A percentile compares a stretch with the other conserved stretches of the same genome.
phyloP scores from a whole-genome alignment of 2,329 filamentous ascomycete genomes.

The Sporothrix mexicana region DNA sequence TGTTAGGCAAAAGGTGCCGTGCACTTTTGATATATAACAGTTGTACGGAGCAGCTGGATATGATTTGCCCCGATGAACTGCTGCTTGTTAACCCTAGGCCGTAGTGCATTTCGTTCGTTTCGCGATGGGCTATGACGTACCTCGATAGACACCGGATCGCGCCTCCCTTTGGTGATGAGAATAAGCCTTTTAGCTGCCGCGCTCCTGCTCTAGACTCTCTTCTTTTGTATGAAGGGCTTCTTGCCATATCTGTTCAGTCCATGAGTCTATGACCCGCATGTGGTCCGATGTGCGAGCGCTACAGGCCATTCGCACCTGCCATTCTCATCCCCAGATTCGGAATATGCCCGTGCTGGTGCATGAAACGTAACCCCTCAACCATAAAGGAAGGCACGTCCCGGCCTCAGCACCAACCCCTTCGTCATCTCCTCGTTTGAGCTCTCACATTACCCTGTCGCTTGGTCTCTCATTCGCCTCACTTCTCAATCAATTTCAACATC shows the following conservation, averaged over 20 bases:
- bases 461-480: not conserved
- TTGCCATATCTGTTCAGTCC: not conserved
- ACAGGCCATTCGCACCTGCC: not conserved
- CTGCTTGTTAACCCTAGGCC: too few species aligned
- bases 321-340: not conserved
- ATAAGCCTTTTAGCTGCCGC: too few species aligned
- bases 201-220: not conserved
- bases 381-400: not conserved
- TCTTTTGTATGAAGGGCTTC: not conserved
- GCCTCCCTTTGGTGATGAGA: not conserved
- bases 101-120: not conserved
- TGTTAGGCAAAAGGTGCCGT: not conserved
- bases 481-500: not conserved
- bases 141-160: not conserved
- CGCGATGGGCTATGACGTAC: slow-evolving; percentile 22
- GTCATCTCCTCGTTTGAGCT: slow-evolving; percentile 1
- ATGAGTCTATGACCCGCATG: too few species aligned
- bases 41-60: too few species aligned
- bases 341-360: slow-evolving; percentile 25
- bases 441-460: not conserved
- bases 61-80: too few species aligned
- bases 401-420: not conserved
- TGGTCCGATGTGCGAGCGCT: not conserved
- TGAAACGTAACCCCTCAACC: slow-evolving; percentile 27
- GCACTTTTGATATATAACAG: too few species aligned